Evolutionary conservation across 768 basidiomycete species (phyloP).

Genomic region (Tephrocybe sp.): DNA sequence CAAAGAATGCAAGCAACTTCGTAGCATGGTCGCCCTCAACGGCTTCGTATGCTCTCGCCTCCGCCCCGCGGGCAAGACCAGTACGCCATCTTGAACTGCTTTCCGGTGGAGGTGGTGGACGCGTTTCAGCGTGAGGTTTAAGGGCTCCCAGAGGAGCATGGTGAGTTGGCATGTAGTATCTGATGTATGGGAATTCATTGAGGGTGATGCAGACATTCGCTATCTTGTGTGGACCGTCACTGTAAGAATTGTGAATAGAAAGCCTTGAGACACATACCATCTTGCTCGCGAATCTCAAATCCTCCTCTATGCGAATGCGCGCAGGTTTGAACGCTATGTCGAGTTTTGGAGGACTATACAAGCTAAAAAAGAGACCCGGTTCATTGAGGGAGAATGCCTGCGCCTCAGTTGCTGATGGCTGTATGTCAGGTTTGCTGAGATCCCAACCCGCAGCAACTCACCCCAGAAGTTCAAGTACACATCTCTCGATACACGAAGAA

Average conservation of each 20-base stretch:
- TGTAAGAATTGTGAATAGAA: background rate
- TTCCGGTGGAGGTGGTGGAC: conserved; percentile 67
- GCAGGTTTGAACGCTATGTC: conserved; percentile 67
- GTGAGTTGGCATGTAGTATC: conserved; percentile 86
- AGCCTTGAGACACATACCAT: conserved; percentile 42
- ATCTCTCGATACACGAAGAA: conserved; percentile 78
- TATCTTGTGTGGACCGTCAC: conserved; percentile 48
- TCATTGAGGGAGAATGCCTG: conserved; percentile 80
- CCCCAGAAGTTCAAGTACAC: conserved; percentile 94
- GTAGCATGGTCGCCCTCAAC: conserved; percentile 77
- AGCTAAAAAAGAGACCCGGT: conserved; percentile 82
- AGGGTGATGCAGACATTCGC: conserved; percentile 87
- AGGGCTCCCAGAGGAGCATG: conserved; percentile 86
- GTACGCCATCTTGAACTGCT: conserved; percentile 74
- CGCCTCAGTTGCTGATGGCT: conserved; percentile 70
- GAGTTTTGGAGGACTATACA: conserved; percentile 82
- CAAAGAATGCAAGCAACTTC: conserved; percentile 80
- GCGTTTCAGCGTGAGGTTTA: conserved; percentile 62
- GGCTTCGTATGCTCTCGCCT: conserved; percentile 66
- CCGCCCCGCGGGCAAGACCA: conserved; percentile 72
- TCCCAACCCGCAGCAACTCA: conserved; percentile 36
- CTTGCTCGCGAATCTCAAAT: conserved; percentile 74
- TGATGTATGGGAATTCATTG: conserved; percentile 89
- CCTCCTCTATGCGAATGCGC: conserved; percentile 81
- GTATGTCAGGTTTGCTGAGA: conserved; percentile 2